Percentiles rank a stretch among this genome's conserved stretches.
Evolutionary conservation across 176 grass and related monocot species (phyloP).

Genomic region (Lolium rigidum): DNA sequence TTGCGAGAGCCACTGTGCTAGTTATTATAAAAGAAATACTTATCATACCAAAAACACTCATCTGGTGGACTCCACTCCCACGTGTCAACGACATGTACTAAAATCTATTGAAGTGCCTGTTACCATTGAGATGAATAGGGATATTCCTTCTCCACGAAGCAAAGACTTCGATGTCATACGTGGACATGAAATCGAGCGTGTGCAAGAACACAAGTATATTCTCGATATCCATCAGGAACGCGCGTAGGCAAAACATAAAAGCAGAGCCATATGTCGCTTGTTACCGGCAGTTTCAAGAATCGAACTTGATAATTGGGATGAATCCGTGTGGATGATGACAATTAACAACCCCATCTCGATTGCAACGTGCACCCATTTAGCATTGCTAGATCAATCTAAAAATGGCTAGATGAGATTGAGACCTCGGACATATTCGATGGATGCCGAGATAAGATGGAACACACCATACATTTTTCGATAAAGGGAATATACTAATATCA

Average conservation of each 20-base stretch:
- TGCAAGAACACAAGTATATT: neutral
- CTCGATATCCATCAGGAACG: neutral
- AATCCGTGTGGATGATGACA: neutral
- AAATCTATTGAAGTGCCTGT: too few relatives aligned
- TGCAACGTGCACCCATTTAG: neutral
- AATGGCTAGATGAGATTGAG: too few relatives aligned
- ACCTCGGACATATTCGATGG: too few relatives aligned
- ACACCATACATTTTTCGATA: too few relatives aligned
- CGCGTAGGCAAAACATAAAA: neutral
- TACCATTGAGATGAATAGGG: neutral
- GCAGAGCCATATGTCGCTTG: neutral
- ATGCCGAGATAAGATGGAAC: too few relatives aligned
- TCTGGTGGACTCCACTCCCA: too few relatives aligned
- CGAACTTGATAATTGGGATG: neutral
- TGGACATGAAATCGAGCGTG: neutral
- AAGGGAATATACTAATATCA: too few relatives aligned
- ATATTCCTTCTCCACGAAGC: neutral
- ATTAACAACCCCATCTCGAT: neutral
- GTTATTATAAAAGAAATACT: too few relatives aligned
- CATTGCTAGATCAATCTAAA: neutral
- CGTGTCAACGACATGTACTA: too few relatives aligned
- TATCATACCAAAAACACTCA: too few relatives aligned
- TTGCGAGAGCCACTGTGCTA: too few relatives aligned
- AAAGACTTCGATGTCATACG: neutral
- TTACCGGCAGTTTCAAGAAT: neutral